phyloP scores from a whole-genome alignment of 352 stramenopile species.

The Plasmopara viticola region DNA sequence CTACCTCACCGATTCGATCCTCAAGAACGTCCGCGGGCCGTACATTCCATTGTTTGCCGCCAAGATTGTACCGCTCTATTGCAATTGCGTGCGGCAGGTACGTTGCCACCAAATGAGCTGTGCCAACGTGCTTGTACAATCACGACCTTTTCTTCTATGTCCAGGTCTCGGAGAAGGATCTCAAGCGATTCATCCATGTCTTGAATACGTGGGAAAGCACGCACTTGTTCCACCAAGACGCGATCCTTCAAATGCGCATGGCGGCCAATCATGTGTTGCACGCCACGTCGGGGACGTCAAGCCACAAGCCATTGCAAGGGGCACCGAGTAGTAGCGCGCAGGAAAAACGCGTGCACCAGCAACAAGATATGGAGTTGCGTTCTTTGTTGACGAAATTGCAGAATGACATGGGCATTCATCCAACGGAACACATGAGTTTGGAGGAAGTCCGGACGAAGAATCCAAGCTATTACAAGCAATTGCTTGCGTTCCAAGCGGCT shows the following conservation, averaged over 20 bases:
- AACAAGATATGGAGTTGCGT: slow-evolving; percentile 75
- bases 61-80: slow-evolving; percentile 78
- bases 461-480: slow-evolving; percentile 75
- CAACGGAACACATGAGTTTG: slow-evolving; percentile 78
- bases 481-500: slow-evolving; percentile 59
- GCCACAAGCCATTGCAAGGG: no score
- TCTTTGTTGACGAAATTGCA: slow-evolving; percentile 77
- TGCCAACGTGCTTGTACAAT: no score
- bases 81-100: slow-evolving; percentile 79
- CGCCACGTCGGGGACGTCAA: background rate
- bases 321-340: no score
- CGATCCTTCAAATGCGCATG: slow-evolving; percentile 58
- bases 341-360: slow-evolving; percentile 22
- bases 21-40: slow-evolving; percentile 80
- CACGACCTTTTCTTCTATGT: background rate
- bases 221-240: slow-evolving; percentile 45
- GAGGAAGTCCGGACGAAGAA: slow-evolving; percentile 85
- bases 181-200: slow-evolving; percentile 80
- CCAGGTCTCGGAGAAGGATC: slow-evolving; percentile 70
- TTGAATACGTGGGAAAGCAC: slow-evolving; percentile 80
- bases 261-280: slow-evolving; percentile 55
- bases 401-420: slow-evolving; percentile 85
- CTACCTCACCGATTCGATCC: slow-evolving; percentile 87
- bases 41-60: slow-evolving; percentile 62
- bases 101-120: background rate